Evolutionary conservation across 176 grass and related monocot species (phyloP).

Genomic region (Elaeis guineensis): DNA sequence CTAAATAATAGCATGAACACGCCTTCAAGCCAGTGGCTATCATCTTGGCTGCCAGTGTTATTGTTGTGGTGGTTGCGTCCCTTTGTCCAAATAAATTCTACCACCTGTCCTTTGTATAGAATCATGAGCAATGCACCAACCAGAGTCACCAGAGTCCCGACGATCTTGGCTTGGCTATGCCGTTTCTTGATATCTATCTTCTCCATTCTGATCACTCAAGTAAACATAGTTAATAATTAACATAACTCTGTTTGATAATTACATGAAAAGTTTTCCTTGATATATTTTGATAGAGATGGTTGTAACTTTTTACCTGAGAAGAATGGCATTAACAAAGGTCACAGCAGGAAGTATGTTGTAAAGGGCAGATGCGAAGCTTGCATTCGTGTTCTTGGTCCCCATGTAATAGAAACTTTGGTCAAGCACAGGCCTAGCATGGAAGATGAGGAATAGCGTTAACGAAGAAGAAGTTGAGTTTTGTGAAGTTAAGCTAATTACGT

Average conservation of each 20-base stretch:
- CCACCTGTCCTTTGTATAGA: constrained; percentile 52
- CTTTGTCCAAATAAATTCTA: constrained; percentile 55
- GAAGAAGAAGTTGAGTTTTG: not conserved
- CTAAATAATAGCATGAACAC: constrained; percentile 68
- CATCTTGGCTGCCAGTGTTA: constrained; percentile 18
- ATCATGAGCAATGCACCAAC: constrained; percentile 70
- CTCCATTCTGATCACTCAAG: constrained; percentile 44
- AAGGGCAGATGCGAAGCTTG: constrained; percentile 75
- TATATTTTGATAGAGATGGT: no score
- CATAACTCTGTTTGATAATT: no score
- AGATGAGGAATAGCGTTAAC: not conserved
- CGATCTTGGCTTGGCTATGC: constrained; percentile 61
- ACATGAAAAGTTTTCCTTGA: no score
- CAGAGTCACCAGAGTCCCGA: constrained; percentile 60
- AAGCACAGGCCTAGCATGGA: constrained; percentile 60
- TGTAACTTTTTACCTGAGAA: constrained; percentile 41
- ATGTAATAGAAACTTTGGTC: constrained; percentile 97
- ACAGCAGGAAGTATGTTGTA: constrained; percentile 69
- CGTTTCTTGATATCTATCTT: constrained; percentile 55
- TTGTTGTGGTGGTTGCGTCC: constrained; percentile 8
- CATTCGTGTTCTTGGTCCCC: constrained; percentile 66
- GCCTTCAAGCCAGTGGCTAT: constrained; percentile 55
- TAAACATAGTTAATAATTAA: no score
- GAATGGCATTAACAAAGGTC: constrained; percentile 68
- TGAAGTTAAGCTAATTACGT: not conserved